These are phyloP conservation scores for Sextonia rubra DNA, from an alignment of 164 flowering plant genomes.

Conservation along the genomic window DNA sequence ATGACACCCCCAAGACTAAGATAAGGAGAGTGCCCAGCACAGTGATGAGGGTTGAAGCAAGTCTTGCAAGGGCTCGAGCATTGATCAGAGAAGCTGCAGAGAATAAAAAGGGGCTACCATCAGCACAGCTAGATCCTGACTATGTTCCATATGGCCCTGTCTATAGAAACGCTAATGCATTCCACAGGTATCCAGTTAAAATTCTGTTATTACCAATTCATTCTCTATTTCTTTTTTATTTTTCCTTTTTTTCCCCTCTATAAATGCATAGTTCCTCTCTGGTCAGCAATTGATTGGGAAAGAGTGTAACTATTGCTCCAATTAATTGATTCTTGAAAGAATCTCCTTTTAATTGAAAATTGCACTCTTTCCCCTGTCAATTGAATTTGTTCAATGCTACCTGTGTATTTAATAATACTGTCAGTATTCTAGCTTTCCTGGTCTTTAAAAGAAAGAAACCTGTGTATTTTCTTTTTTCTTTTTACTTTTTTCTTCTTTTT, in stretches of 20 bases:
- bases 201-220: neutral
- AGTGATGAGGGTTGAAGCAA: slow-evolving; percentile 27
- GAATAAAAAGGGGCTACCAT: slow-evolving; percentile 2
- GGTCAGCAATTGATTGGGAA: too few species aligned
- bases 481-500: neutral
- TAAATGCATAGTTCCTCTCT: neutral
- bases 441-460: too few species aligned
- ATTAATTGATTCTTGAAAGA: too few species aligned
- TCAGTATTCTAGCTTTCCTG: too few species aligned
- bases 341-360: too few species aligned
- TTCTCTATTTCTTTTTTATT: too few species aligned
- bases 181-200: slow-evolving; percentile 27
- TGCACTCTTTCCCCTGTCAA: too few species aligned
- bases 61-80: slow-evolving; percentile 28
- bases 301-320: too few species aligned
- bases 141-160: slow-evolving; percentile 34
- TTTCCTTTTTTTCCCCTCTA: too few species aligned
- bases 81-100: slow-evolving; percentile 27
- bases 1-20: neutral
- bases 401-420: too few species aligned
- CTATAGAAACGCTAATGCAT: slow-evolving; percentile 30
- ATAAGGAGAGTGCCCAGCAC: slow-evolving; percentile 1
- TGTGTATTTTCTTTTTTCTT: too few species aligned
- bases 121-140: slow-evolving; percentile 19
- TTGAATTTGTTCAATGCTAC: too few species aligned